Conservation (phyloP, 2,329 filamentous ascomycete genomes). For the Monilinia polystroma region DNA sequence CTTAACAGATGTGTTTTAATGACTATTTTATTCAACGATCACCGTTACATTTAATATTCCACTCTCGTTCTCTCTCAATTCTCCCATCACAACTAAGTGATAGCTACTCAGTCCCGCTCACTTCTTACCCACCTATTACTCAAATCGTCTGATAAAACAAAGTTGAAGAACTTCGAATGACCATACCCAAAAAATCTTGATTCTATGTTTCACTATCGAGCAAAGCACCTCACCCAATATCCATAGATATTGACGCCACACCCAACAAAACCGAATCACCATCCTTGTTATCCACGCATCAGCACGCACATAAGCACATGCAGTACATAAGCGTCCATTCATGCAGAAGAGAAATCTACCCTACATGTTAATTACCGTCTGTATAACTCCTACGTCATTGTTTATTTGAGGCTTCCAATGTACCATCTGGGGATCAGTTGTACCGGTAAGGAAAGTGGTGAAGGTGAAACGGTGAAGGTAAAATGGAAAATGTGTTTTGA, state of each 20-base stretch:
- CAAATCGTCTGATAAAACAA: no score
- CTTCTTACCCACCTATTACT: no score
- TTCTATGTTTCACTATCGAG: background rate
- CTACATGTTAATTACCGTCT: background rate
- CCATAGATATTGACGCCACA: background rate
- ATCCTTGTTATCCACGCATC: conserved; percentile 1
- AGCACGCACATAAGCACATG: background rate
- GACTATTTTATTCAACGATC: background rate
- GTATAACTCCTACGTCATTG: background rate
- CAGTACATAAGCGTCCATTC: background rate
- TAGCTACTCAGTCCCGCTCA: no score
- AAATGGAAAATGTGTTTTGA: no score
- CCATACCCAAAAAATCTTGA: background rate
- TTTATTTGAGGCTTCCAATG: background rate
- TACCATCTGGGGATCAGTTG: background rate
- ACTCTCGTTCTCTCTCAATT: no score
- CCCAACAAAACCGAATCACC: background rate
- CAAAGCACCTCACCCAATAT: background rate
- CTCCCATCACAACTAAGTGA: no score
- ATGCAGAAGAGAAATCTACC: background rate
- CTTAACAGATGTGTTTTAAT: conserved; percentile 11
- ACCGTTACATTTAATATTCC: background rate
- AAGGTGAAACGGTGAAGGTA: no score
- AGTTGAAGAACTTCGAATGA: background rate
- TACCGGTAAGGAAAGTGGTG: background rate